Percentiles rank a stretch among this genome's conserved stretches.
Conservation (phyloP, 2,329 filamentous ascomycete species). For the Aspergillus viridinutans region DNA sequence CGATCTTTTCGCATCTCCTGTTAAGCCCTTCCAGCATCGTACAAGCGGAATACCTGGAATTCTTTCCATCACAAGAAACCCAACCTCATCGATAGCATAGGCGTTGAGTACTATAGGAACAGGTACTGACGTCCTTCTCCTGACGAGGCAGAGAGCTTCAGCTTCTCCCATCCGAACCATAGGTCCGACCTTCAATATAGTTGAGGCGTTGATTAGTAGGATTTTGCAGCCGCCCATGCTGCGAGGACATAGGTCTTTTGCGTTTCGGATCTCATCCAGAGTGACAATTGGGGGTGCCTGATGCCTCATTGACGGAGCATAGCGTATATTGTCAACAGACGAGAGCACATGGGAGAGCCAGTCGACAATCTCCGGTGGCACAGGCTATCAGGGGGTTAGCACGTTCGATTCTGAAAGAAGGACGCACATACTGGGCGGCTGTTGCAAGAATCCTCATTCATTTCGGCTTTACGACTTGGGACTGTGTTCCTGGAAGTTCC, state of each 20-base stretch:
- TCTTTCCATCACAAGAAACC: slow-evolving; percentile 13
- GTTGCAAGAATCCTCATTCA: not conserved
- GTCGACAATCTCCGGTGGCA: not conserved
- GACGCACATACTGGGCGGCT: not conserved
- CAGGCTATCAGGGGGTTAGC: not conserved
- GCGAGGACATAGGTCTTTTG: slow-evolving; percentile 7
- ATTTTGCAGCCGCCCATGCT: slow-evolving; percentile 10
- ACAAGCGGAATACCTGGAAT: slow-evolving; percentile 4
- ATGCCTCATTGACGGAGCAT: slow-evolving; percentile 2
- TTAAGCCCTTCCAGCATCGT: slow-evolving; percentile 8
- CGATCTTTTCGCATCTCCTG: slow-evolving; percentile 5
- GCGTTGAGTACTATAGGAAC: slow-evolving; percentile 12
- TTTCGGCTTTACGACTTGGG: not conserved
- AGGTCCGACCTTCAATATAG: slow-evolving; percentile 4
- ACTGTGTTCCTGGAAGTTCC: no score
- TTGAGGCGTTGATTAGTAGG: slow-evolving; percentile 6
- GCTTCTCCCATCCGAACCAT: slow-evolving; percentile 10
- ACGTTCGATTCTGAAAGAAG: not conserved
- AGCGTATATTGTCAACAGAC: not conserved
- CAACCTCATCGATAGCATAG: slow-evolving; percentile 10
- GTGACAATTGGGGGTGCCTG: slow-evolving; percentile 4
- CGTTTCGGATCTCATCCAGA: slow-evolving; percentile 6
- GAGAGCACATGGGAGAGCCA: not conserved
- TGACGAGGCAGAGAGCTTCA: slow-evolving; percentile 6
- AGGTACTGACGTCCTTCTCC: not conserved